Base-by-base conservation (phyloP, 805 yeast genomes). In the Schizosaccharomyces lindneri region DNA sequence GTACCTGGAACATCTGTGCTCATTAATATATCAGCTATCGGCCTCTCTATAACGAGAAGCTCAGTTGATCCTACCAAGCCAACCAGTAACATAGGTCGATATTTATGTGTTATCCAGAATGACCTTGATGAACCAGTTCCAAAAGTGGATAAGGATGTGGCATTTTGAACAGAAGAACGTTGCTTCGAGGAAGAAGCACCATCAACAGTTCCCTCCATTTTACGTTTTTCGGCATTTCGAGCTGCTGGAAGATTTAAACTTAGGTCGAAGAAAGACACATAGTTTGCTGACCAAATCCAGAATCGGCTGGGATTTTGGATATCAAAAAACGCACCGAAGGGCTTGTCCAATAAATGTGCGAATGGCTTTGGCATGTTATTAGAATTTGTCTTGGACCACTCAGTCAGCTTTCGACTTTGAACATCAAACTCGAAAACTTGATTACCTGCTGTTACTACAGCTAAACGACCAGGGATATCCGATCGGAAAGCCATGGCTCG, bases 271-370 rank as follows among this genome's bases (percentile, higher is more conserved):
- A 79, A 85, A 3, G 84, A 79, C 17, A 89, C 65, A 95, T 95
- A 90, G 61, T 79, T 79, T 24, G 85, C 76, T 1, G 96, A 95
- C 79, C 86, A 88, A n/a, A 87, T 72, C 96, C 96, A 90, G 17
- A 84, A 73, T 62, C 79, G 75, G 43, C 73, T 31, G 3, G 72
- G 65, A 43, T 72, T 71, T 3, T 70, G 68, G 9, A 70, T 70
- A 61, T 80, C 81, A 17, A 70, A 68, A 68, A 85, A 86, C 13
- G 85, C 70, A 17, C 95, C 96, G 63, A 79, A 76, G 62, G 94
- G 82, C 66, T 83, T 81, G 63, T 85, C 90, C 19, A 78, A 78
- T 61, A 79, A 73, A 2, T 74, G 70, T 19, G 76, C 68, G 64
- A 84, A 81, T 64, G 81, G 80, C 46, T 74, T 74, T 1, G 97